Base-by-base conservation (phyloP, 1,139 yeast species). In the Protomyces inouyei region DNA sequence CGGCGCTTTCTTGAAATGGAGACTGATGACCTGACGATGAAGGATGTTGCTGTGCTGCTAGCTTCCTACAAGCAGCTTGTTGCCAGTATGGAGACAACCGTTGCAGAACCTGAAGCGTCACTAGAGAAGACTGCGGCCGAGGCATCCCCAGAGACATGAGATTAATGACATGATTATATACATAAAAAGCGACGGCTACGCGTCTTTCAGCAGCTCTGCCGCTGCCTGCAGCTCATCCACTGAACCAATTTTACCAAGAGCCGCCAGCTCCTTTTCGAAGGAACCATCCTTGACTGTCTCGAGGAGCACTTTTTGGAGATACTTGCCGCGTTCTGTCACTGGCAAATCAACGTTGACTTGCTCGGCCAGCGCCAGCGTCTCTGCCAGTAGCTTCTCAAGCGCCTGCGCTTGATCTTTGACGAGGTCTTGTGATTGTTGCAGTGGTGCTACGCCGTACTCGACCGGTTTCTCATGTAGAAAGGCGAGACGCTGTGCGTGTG, bases 381-480 rank as follows among this genome's bases (percentile, higher is more conserved):
- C 57, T 8, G 45, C 64, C 54, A 60, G 59, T 14, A 55, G 16
- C 32, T 52, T 14, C 25, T 66, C 57, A 4, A 66, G 64, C 14
- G 54, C 52, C 12, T 40, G 46, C n/a, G 55, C 51, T 38, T 66
- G 68, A 16, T 65, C 67, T 28, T 53, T 43, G 43, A 65, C 32
- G 35, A 65, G 57, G 23, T 55, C 67, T 8, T 63, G 52, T 3
- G 68, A 56, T 21, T 66, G 65, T n/a, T 46, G 52, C 46, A 66
- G 35, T 6, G 61, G 57, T 16, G 64, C 65, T n/a, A 66, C 61
- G 18, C 61, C 60, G 21, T 61, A 35, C 25, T 40, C 51, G 21
- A 48, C 55, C 3, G 68, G 59, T 16, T 43, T 40, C n/a, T 32
- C 60, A 14, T 54, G 54, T n/a, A 66, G 53, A 37, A 60, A 65